Conservation (phyloP, 2,329 filamentous ascomycete species). For the Zymoseptoria ardabiliae region DNA sequence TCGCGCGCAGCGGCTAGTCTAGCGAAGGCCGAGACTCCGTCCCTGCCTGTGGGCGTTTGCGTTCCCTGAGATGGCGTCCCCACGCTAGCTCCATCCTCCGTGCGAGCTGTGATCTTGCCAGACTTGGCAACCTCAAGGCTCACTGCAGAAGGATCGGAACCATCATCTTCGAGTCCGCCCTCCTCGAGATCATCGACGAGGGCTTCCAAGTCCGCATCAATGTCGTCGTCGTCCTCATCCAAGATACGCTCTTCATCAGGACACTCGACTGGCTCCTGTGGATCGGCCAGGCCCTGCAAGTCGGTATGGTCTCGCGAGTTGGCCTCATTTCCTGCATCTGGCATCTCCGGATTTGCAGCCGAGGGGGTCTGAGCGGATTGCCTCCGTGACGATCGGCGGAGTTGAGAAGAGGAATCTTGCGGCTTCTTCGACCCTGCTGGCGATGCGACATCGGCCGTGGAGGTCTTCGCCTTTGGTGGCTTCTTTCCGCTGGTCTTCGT, state of each 20-base stretch:
- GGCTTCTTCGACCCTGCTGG: constrained; percentile 13
- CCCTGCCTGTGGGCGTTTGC: constrained; percentile 25
- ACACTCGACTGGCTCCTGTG: constrained; percentile 72
- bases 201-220: constrained; percentile 61
- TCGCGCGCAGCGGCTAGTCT: constrained; percentile 29
- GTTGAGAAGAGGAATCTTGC: constrained; percentile 17
- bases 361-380: constrained; percentile 24
- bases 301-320: background rate
- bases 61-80: constrained; percentile 65
- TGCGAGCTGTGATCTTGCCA: constrained; percentile 81
- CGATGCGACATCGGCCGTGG: constrained; percentile 18
- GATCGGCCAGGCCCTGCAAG: constrained; percentile 38
- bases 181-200: constrained; percentile 89
- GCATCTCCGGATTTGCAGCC: background rate
- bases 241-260: constrained; percentile 83
- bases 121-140: constrained; percentile 82
- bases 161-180: constrained; percentile 64
- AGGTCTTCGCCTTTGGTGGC: constrained; percentile 16
- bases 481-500: constrained; percentile 20
- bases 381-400: constrained; percentile 29
- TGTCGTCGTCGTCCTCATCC: constrained; percentile 57
- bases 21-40: constrained; percentile 26
- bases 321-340: background rate
- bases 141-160: constrained; percentile 77
- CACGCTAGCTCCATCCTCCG: constrained; percentile 83